These are phyloP conservation scores for Podospora bellae-mahoneyi DNA, from an alignment of 495 filamentous ascomycete genomes.

Conservation along the genomic window DNA sequence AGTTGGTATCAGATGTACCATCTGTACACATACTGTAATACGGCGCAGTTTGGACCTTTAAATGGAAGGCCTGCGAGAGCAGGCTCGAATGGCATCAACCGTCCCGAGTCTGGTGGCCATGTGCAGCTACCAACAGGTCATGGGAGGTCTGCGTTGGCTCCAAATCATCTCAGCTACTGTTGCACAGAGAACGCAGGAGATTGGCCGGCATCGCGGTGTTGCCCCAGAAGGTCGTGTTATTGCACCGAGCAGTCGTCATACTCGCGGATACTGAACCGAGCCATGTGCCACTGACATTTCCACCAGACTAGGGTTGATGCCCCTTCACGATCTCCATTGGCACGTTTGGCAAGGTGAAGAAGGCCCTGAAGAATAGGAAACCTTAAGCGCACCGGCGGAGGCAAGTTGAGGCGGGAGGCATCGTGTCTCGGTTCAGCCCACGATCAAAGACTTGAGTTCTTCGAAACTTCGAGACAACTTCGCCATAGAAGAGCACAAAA, in stretches of 20 bases:
- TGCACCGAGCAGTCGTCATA: slow-evolving; percentile 5
- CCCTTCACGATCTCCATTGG: background rate
- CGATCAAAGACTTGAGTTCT: background rate
- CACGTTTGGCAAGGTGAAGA: too few relatives aligned
- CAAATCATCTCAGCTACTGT: background rate
- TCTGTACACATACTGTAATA: background rate
- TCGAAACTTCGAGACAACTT: slow-evolving; percentile 5
- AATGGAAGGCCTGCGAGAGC: background rate
- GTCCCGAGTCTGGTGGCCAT: background rate
- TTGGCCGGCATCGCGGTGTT: background rate
- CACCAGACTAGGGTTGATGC: background rate
- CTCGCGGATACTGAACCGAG: background rate
- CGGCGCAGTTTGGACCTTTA: slow-evolving; percentile 6
- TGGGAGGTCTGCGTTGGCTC: background rate
- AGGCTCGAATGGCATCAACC: background rate
- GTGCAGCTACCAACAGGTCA: background rate
- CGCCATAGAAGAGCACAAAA: slow-evolving; percentile 3
- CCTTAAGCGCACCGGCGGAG: background rate
- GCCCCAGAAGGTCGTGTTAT: background rate
- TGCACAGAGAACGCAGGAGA: background rate
- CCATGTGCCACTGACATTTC: background rate
- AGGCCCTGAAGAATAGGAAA: background rate
- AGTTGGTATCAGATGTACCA: background rate
- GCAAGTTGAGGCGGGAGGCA: background rate
- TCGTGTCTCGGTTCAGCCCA: background rate